phyloP scores from a whole-genome alignment of 2,329 filamentous ascomycete genomes.

The Decorospora gaudefroyi region DNA sequence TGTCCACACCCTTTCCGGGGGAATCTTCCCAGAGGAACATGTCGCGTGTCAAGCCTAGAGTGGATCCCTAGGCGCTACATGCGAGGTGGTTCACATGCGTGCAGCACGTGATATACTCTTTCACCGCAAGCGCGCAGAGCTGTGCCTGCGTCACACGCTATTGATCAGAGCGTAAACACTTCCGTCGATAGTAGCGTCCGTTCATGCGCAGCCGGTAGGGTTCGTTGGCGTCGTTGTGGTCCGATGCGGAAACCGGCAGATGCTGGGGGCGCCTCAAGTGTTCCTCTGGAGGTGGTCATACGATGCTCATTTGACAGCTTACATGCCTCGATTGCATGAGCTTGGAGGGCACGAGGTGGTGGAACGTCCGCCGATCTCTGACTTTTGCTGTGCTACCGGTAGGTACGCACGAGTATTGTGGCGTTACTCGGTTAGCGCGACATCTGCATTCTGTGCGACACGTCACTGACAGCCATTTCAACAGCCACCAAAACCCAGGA shows the following conservation, averaged over 20 bases:
- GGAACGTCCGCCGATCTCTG: conserved; percentile 10
- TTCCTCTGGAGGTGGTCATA: conserved; percentile 8
- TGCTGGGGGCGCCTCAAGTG: conserved; percentile 3
- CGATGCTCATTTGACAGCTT: conserved; percentile 5
- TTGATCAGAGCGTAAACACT: neutral
- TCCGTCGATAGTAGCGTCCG: conserved; percentile 10
- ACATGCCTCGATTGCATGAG: conserved; percentile 7
- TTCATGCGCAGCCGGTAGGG: conserved; percentile 8
- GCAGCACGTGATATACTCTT: too few species aligned
- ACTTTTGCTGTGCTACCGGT: conserved; percentile 9
- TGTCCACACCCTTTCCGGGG: too few species aligned
- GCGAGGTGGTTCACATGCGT: too few species aligned
- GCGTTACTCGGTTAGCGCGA: conserved; percentile 20
- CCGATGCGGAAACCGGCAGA: conserved; percentile 10
- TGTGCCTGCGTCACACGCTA: neutral
- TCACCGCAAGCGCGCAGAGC: neutral
- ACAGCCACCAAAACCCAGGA: conserved; percentile 25
- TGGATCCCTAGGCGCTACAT: too few species aligned
- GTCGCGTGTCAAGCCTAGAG: too few species aligned
- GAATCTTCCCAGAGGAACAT: too few species aligned
- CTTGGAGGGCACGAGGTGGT: conserved; percentile 9
- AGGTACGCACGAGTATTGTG: conserved; percentile 17
- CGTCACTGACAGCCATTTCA: conserved; percentile 26
- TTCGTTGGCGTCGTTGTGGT: conserved; percentile 6
- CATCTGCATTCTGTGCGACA: conserved; percentile 27